Conservation (phyloP, 805 yeast species). For the Clavispora carvajalis region DNA sequence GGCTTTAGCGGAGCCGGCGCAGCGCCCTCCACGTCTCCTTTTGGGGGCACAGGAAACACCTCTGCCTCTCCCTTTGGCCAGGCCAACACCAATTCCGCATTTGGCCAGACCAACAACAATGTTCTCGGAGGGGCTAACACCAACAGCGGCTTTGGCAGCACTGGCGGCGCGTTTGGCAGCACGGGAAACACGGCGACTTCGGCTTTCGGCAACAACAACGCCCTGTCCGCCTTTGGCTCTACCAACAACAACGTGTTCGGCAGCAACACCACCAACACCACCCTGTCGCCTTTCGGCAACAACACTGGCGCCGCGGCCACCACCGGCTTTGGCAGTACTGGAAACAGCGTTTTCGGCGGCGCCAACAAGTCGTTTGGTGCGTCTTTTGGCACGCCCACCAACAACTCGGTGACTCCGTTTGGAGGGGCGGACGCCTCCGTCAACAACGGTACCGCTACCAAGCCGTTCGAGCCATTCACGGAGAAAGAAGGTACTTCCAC, state of each 20-base stretch:
- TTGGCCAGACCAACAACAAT: constrained; percentile 8
- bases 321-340: constrained; percentile 14
- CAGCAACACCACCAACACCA: constrained; percentile 10
- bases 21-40: constrained; percentile 8
- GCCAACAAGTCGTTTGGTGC: constrained; percentile 15
- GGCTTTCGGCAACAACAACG: constrained; percentile 32
- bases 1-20: constrained; percentile 32
- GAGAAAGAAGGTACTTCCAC: constrained; percentile 70
- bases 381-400: constrained; percentile 18
- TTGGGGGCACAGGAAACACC: constrained; percentile 19
- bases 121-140: constrained; percentile 17
- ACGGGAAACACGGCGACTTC: constrained; percentile 20
- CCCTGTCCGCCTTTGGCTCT: constrained; percentile 17
- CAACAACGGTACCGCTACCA: constrained; percentile 64
- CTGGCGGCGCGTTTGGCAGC: constrained; percentile 27
- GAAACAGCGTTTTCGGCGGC: constrained; percentile 10
- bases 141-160: constrained; percentile 16
- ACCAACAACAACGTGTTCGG: constrained; percentile 25
- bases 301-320: constrained; percentile 12
- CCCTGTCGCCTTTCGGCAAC: constrained; percentile 16
- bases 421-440: constrained; percentile 20
- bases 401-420: constrained; percentile 15
- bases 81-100: constrained; percentile 6
- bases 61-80: constrained; percentile 16
- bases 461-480: constrained; percentile 61